Base-by-base conservation (phyloP, 2,329 filamentous ascomycete genomes). In the Botrytis medusae region DNA sequence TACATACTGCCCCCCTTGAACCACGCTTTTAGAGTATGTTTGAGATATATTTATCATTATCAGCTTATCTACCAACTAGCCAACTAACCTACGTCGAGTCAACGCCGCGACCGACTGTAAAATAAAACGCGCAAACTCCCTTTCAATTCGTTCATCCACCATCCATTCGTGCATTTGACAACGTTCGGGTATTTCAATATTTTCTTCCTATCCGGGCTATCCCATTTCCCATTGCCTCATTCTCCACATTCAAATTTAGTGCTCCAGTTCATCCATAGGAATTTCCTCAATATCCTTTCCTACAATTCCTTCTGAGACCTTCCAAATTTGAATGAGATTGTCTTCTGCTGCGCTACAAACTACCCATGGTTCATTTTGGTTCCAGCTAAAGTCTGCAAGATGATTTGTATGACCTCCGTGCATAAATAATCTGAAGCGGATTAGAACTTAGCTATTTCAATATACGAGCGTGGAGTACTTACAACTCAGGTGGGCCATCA, bases 401-500 rank as follows among this genome's bases (percentile, higher is more conserved):
- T 97, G 92, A 84, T 98, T 98, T 18, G 96, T 99, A 85, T 99
- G 97, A 46, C 96, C 96, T 75, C 96, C 96, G 80, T 99, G 96
- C 95, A 99, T 98, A 84, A 99, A 99, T 1, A 99, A 85, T 64
- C 93, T 94, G 75, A 62, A 57, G 75, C 61, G 74, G 71, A 37
- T 61, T 72, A 73, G 62, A 48, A 32, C 46, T 14, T n/a, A n/a
- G 12, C 20, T 6, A 32, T 34, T 68, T 4, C 65, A 29, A 16
- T 37, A 25, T 48, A 18, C 46, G n/a, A 37, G 65, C 32, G 6
- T 16, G 29, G 8, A 22, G 22, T 22, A 88, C 92, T 84, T 87
- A 96, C 92, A 99, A 86, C 83, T 99, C 96, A 69, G 96, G 95
- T 1, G 95, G 93, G 0, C 96, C 96, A 81, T 99, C 96, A 78